Base-by-base conservation (phyloP, 2,329 filamentous ascomycete genomes). In the Fusarium hostae region DNA sequence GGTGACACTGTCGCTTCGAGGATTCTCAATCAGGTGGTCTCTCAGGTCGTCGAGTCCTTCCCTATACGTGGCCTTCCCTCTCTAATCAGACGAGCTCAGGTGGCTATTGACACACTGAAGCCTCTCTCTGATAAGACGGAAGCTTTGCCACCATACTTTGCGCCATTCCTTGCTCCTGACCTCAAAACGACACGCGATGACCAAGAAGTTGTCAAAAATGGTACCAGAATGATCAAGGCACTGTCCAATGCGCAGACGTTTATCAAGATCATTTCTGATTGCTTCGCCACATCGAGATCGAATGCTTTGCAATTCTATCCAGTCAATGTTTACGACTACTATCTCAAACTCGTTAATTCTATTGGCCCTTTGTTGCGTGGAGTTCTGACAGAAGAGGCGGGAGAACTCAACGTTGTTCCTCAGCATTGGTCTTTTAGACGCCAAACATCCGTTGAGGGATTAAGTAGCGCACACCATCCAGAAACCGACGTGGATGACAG, bases 321-420 rank as follows among this genome's bases (percentile, higher is more conserved):
- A 30, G 88, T 97, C 74, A 97, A 97, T 77, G 87, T 97, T 26
- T 94, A 91, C 35, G 95, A 98, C 79, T 91, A 94, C 79, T 97
- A 97, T 78, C 85, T 89, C 47, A 82, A 86, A n/a, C 83, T 98
- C 40, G 87, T 97, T 28, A 88, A 89, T 68, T 90, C 90, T 30
- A 86, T 98, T 37, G 94, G 94, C 6, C 90, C 90, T 28, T 83
- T 99, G 20, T 87, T 98, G 71, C 89, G 92, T 44, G 91, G 91
- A 57, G 92, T 94, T 65, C 86, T 97, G n/a, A 91, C 91, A 80
- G 95, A 99, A 80, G 93, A 97, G 72, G 92, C 95, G 39, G 84
- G 91, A 1, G 84, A 98, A 47, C 88, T 92, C 71, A 90, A 89
- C 55, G 86, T 88, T 57, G 91, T 97, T 52, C 94, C 95, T 2